Evolutionary conservation across 805 yeast genomes (phyloP), one percentile per base, ranked within the genome.

Genomic region (Starmerella vaccinii): DNA sequence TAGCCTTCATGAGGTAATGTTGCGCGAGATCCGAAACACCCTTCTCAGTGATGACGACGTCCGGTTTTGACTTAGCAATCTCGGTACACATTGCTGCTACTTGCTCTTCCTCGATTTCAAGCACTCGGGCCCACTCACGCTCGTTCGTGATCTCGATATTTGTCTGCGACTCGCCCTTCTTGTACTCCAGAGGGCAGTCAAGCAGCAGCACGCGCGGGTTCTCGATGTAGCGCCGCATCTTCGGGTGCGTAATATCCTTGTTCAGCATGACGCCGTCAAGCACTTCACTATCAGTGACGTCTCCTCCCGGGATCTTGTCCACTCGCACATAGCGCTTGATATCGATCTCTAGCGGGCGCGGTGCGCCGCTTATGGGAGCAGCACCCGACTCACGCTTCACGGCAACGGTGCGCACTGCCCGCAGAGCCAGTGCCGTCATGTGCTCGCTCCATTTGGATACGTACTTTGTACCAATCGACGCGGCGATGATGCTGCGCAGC

Each of bases 161-260:
- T 49, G 97, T 92, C 69, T 92, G 98, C 2, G 97, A 88, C 71
- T 92, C 99, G 58, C 98, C 99, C 76, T 92, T 92, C 73, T 92
- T 92, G 72, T 92, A 92, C 71, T 92, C 99, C 61, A 92, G 75
- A 12, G 99, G 97, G 69, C 97, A 89, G 70, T 92, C 99, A 60
- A 92, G 75, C 59, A 92, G 75, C 18, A 92, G 77, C 49, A 92
- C 78, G 57, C 90, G 78, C 46, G 99, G 99, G 63, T 87, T 84
- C 65, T 82, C 84, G 59, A 92, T 84, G 61, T 73, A 64, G 66
- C 99, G 81, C 61, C 82, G 82, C 99, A 92, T 92, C 68, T 89
- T 88, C 56, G 99, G 98, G 69, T 92, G 99, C n/a, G 94, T 88
- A 51, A 92, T 94, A 65, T 92, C 99, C 69, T 92, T 92, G 73